These are phyloP conservation scores for Ramichloridium luteum DNA, from an alignment of 2,329 filamentous ascomycete genomes.

Conservation along the genomic window DNA sequence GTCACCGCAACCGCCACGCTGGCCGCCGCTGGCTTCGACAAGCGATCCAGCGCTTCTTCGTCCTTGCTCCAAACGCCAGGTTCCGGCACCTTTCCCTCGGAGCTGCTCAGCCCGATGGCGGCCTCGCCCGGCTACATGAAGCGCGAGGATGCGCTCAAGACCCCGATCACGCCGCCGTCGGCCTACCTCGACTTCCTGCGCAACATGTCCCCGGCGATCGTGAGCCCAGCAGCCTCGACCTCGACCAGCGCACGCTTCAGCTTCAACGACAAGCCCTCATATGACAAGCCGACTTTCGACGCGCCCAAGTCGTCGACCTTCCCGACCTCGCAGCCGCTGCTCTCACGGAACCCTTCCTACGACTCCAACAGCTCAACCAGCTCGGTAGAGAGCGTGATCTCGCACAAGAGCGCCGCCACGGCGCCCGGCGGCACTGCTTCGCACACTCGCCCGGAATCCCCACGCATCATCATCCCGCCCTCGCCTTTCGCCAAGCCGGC, in stretches of 20 bases:
- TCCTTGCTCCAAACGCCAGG: slow-evolving; percentile 42
- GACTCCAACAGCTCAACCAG: slow-evolving; percentile 13
- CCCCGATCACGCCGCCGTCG: slow-evolving; percentile 78
- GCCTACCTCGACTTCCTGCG: slow-evolving; percentile 92
- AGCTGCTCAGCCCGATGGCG: slow-evolving; percentile 53
- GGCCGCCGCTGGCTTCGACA: slow-evolving; percentile 26
- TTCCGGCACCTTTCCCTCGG: slow-evolving; percentile 45
- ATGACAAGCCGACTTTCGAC: slow-evolving; percentile 9
- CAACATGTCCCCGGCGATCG: slow-evolving; percentile 57
- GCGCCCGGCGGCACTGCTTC: slow-evolving; percentile 5
- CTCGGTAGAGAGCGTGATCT: slow-evolving; percentile 9
- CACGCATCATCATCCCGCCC: slow-evolving; percentile 32
- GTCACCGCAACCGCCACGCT: slow-evolving; percentile 23
- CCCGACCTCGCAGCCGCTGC: slow-evolving; percentile 22
- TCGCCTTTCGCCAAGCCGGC: slow-evolving; percentile 37
- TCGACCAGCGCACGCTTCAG: slow-evolving; percentile 40
- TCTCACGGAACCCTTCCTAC: slow-evolving; percentile 25
- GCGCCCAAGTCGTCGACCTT: slow-evolving; percentile 23
- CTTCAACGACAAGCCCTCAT: slow-evolving; percentile 30
- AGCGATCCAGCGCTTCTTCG: slow-evolving; percentile 24
- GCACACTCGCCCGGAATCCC: slow-evolving; percentile 21
- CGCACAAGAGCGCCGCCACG: slow-evolving; percentile 11
- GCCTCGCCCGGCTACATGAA: slow-evolving; percentile 53
- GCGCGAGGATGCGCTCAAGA: slow-evolving; percentile 54
- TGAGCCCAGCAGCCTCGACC: slow-evolving; percentile 51